Base-by-base conservation (phyloP, 257 asterid species). In the Anisodus acutangulus region DNA sequence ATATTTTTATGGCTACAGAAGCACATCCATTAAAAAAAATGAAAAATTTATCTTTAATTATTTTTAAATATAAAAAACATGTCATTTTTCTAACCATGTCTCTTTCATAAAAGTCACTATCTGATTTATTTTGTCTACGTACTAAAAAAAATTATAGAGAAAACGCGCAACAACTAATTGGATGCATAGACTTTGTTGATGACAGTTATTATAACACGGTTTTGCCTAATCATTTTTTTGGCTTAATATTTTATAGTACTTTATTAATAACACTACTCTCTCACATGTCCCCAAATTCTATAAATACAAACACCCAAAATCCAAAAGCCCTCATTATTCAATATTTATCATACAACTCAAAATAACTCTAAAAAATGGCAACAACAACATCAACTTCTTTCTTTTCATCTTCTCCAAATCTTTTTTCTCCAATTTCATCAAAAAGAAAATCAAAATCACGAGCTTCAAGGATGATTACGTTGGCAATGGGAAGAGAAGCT, bases 401-500 rank as follows among this genome's bases (percentile, higher is more conserved):
- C 3, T 12, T 80, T 51, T 68, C 37, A 4, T 76, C 47, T 62
- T 62, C 87, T 39, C 84, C 84, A 63, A 8, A 39, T 62, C 82
- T 63, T 72, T 58, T 74, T 55, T 71, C 85, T 4, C 82, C 54
- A 47, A 35, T 81, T 84, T 41, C 59, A 4, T 1, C 62, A 4
- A 57, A 41, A 11, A 49, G 10, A 55, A 63, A 17, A 6, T 4
- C 57, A 55, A 60, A 62, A 15, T 58, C 31, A 2, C 35, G 19
- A 53, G 6, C 19, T 17, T 57, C 45, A 8, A n/a, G 9, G 0
- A 60, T 26, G 2, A 39, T 9, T 11, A 15, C 31, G 0, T 55
- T 47, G 9, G 83, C 89, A 16, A 76, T 80, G 74, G 55, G 86
- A 19, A 74, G 89, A 68, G 89, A 86, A 83, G 68, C 87, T 0